Conservation (phyloP, 2,329 filamentous ascomycete genomes). For the Alternaria sp. region DNA sequence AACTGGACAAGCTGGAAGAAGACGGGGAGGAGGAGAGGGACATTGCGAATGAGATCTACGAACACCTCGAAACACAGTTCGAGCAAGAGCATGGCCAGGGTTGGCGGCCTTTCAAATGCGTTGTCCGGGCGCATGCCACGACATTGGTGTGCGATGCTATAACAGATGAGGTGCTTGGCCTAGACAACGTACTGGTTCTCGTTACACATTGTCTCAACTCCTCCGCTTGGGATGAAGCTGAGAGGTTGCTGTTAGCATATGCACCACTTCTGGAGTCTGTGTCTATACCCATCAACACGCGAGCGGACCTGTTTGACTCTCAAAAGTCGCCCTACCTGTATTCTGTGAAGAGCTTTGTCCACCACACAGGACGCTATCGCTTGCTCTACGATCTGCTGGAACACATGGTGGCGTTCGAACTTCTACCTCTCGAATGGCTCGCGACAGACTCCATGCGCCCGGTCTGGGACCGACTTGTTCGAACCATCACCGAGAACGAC, state of each 20-base stretch:
- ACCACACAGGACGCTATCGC: conserved; percentile 35
- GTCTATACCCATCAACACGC: conserved; percentile 30
- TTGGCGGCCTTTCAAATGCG: conserved; percentile 50
- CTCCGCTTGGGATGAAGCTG: conserved; percentile 44
- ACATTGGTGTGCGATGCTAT: conserved; percentile 48
- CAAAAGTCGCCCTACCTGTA: conserved; percentile 35
- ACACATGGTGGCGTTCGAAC: conserved; percentile 42
- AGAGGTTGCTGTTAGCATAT: conserved; percentile 41
- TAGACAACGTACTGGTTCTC: conserved; percentile 32
- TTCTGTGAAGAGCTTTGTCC: conserved; percentile 36
- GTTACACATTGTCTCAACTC: conserved; percentile 39
- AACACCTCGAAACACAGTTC: conserved; percentile 47
- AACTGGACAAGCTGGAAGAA: conserved; percentile 38
- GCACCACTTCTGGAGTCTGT: conserved; percentile 31
- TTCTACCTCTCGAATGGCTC: conserved; percentile 49
- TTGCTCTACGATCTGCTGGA: conserved; percentile 46
- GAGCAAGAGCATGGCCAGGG: conserved; percentile 42
- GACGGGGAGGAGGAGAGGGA: conserved; percentile 43
- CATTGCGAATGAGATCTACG: conserved; percentile 48
- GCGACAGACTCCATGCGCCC: conserved; percentile 45
- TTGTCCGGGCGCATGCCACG: conserved; percentile 52
- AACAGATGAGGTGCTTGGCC: conserved; percentile 37
- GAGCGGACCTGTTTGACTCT: conserved; percentile 37
- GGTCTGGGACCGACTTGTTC: conserved; percentile 45
- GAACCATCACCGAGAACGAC: conserved; percentile 39